These are phyloP conservation scores for Periconia sp. DNA, from an alignment of 2,329 filamentous ascomycete species.

Conservation along the genomic window DNA sequence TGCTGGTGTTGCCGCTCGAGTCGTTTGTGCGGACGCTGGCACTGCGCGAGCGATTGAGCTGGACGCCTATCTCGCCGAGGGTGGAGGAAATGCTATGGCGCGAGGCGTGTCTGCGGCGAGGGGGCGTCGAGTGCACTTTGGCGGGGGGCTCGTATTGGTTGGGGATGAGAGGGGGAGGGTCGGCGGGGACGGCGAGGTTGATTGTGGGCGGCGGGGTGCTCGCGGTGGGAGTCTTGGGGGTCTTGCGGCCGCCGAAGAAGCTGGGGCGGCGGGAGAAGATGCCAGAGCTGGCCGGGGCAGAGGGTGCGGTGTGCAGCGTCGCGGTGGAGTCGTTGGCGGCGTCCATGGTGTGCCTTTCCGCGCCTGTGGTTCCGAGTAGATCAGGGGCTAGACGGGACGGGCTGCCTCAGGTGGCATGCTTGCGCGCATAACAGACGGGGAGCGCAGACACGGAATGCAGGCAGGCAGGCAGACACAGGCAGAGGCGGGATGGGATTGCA, in stretches of 20 bases:
- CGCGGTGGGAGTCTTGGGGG: conserved; percentile 12
- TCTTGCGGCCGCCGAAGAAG: conserved; percentile 33
- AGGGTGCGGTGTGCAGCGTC: background rate
- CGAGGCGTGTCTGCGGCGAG: conserved; percentile 31
- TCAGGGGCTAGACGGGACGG: background rate
- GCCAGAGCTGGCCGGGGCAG: conserved; percentile 14
- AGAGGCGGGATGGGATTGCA: too few species aligned
- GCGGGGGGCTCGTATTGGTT: conserved; percentile 25
- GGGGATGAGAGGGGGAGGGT: conserved; percentile 6
- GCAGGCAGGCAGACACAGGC: too few species aligned
- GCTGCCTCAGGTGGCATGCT: too few species aligned
- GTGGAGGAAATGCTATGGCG: conserved; percentile 43
- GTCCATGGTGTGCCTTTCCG: conserved; percentile 6
- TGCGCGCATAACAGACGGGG: too few species aligned
- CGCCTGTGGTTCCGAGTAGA: conserved; percentile 6
- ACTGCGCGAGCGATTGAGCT: conserved; percentile 46
- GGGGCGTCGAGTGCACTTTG: conserved; percentile 31
- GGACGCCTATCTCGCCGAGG: conserved; percentile 46
- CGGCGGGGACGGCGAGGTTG: conserved; percentile 11
- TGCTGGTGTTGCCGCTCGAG: conserved; percentile 26
- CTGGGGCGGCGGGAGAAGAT: conserved; percentile 41
- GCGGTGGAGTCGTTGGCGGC: conserved; percentile 1
- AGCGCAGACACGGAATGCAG: too few species aligned
- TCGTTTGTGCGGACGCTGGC: conserved; percentile 50
- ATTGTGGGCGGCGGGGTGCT: conserved; percentile 7